These are phyloP conservation scores for Periconia sp. DNA, from an alignment of 2,329 filamentous ascomycete genomes.

Conservation along the genomic window DNA sequence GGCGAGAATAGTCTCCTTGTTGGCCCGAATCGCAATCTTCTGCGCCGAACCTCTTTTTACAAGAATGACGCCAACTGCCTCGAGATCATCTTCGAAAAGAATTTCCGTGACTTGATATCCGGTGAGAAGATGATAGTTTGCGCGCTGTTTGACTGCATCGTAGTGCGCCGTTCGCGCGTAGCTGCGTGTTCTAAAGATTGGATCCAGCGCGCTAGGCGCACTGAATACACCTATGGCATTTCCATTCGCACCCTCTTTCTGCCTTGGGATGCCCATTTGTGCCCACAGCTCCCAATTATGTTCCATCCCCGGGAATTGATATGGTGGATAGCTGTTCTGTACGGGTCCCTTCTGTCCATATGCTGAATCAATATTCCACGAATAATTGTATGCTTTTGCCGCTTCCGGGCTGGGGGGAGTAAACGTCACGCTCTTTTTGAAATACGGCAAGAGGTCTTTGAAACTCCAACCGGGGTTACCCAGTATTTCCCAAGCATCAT, in stretches of 20 bases:
- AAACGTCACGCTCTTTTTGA: slow-evolving; percentile 20
- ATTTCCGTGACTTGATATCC: slow-evolving; percentile 28
- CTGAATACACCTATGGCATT: slow-evolving; percentile 24
- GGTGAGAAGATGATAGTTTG: slow-evolving; percentile 23
- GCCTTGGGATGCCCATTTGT: slow-evolving; percentile 8
- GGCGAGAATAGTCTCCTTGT: slow-evolving; percentile 60
- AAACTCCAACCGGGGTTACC: slow-evolving; percentile 62
- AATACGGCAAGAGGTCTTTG: slow-evolving; percentile 45
- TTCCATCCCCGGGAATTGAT: slow-evolving; percentile 13
- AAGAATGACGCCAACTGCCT: slow-evolving; percentile 6
- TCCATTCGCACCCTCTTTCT: slow-evolving; percentile 12
- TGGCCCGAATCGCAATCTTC: slow-evolving; percentile 8
- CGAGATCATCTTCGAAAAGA: slow-evolving; percentile 15
- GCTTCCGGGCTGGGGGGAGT: background rate
- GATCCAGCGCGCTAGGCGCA: slow-evolving; percentile 20
- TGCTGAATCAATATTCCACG: slow-evolving; percentile 1
- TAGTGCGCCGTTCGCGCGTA: slow-evolving; percentile 35
- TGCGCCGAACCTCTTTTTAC: background rate
- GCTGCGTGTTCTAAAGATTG: slow-evolving; percentile 31
- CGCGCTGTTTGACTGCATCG: slow-evolving; percentile 22
- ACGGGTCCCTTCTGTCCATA: slow-evolving; percentile 11
- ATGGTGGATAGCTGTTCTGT: slow-evolving; percentile 8
- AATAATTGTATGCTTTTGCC: slow-evolving; percentile 9
- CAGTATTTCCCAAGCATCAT: slow-evolving; percentile 56
- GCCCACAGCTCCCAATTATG: slow-evolving; percentile 8